Percentiles rank a stretch among this genome's conserved stretches.
Conservation (phyloP, 2,329 filamentous ascomycete genomes). For the Alternaria viburni region DNA sequence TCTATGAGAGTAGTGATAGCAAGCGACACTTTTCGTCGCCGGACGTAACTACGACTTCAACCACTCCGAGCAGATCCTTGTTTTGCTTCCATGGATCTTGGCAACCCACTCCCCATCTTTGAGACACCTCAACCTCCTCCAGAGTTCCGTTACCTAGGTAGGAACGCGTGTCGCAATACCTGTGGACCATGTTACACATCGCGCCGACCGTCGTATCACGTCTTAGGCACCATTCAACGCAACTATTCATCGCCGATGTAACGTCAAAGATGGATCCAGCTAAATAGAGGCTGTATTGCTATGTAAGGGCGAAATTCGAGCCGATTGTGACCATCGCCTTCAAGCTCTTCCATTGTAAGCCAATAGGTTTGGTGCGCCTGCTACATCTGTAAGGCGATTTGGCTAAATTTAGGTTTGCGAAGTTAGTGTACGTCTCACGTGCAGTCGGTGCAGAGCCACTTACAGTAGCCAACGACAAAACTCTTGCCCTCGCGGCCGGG, state of each 20-base stretch:
- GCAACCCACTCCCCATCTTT: not conserved
- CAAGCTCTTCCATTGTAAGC: constrained; percentile 35
- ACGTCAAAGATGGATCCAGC: not conserved
- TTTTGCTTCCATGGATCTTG: not conserved
- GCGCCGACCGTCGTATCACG: not conserved
- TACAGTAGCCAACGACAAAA: constrained; percentile 27
- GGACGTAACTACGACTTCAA: not conserved
- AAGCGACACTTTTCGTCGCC: not conserved
- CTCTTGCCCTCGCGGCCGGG: constrained; percentile 21
- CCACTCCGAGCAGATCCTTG: not conserved
- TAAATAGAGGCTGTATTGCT: not conserved
- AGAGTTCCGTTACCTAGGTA: not conserved
- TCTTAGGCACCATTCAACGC: not conserved
- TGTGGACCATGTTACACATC: not conserved
- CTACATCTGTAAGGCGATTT: constrained; percentile 24
- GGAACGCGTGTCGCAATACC: not conserved
- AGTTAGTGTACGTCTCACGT: not conserved
- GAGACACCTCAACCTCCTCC: not conserved
- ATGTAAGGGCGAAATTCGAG: not conserved
- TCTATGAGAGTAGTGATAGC: not conserved
- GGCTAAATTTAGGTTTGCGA: not conserved
- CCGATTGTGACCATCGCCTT: not conserved
- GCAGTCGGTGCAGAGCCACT: not conserved
- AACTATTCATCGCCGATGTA: not conserved
- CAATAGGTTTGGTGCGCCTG: constrained; percentile 28